phyloP scores from a whole-genome alignment of 805 yeast species.

The Kodamaea restingae region DNA sequence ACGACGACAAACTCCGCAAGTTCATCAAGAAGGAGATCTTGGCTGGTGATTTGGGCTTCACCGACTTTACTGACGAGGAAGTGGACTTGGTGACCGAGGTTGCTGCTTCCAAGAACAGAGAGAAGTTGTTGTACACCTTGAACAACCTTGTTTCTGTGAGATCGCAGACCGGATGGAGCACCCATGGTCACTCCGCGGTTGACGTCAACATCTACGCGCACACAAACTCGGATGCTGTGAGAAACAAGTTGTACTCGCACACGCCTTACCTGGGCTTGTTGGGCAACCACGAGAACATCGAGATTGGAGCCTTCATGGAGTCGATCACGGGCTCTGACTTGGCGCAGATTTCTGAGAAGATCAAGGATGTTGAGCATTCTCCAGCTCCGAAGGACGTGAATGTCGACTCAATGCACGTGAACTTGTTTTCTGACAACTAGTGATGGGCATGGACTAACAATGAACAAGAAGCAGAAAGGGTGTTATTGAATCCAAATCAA shows the following conservation, averaged over 20 bases:
- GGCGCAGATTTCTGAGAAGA: constrained; percentile 42
- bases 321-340: constrained; percentile 47
- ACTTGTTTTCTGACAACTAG: too few relatives aligned
- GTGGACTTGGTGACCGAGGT: constrained; percentile 18
- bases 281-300: constrained; percentile 86
- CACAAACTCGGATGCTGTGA: constrained; percentile 51
- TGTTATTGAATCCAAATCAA: too few relatives aligned
- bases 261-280: constrained; percentile 42
- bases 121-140: constrained; percentile 46
- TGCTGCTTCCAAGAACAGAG: constrained; percentile 20
- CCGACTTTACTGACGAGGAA: constrained; percentile 54
- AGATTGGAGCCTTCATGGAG: constrained; percentile 73
- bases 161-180: constrained; percentile 93
- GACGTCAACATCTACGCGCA: constrained; percentile 90
- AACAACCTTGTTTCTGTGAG: constrained; percentile 73
- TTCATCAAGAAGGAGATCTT: constrained; percentile 55
- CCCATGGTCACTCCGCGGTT: constrained; percentile 94
- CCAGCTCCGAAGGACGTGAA: neutral
- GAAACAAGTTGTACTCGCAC: constrained; percentile 29
- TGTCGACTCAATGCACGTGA: neutral
- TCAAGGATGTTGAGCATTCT: constrained; percentile 47
- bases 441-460: too few relatives aligned
- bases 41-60: constrained; percentile 62
- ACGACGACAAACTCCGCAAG: constrained; percentile 23
- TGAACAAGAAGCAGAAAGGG: too few relatives aligned